These are phyloP conservation scores for Platanthera zijinensis DNA, from an alignment of 106 monocot species.

Conservation along the genomic window DNA sequence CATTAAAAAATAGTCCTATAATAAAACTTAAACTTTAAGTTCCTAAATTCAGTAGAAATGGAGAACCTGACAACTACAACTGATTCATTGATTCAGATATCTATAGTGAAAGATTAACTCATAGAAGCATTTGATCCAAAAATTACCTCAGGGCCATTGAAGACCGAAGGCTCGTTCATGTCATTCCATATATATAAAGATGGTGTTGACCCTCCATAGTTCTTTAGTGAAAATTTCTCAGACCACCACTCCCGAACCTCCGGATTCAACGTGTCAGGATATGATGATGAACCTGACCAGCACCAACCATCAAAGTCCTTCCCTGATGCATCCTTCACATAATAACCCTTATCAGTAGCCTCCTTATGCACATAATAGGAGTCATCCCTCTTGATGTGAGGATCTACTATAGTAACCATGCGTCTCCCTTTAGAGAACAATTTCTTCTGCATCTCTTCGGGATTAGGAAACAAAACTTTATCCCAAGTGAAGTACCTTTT, in stretches of 20 bases:
- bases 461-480: conserved; percentile 60
- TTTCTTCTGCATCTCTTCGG: conserved; percentile 83
- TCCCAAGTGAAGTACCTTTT: conserved; percentile 99
- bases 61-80: not conserved
- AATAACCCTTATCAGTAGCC: conserved; percentile 89
- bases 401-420: conserved; percentile 96
- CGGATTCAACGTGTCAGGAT: conserved; percentile 81
- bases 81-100: not conserved
- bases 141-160: conserved; percentile 96
- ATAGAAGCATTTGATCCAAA: not conserved
- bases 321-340: conserved; percentile 81
- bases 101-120: not conserved
- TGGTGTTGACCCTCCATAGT: conserved; percentile 83
- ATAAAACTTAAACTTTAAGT: not conserved
- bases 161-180: conserved; percentile 99
- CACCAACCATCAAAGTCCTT: conserved; percentile 96
- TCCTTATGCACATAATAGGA: conserved; percentile 64
- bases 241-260: conserved; percentile 92
- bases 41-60: not conserved
- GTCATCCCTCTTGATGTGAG: conserved; percentile 88
- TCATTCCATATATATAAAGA: conserved; percentile 95
- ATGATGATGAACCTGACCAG: conserved; percentile 94
- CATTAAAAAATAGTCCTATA: too few species aligned
- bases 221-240: conserved; percentile 74
- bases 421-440: conserved; percentile 65